Evolutionary conservation across 2,329 filamentous ascomycete genomes (phyloP).

Genomic region (Diaporthe sp.): DNA sequence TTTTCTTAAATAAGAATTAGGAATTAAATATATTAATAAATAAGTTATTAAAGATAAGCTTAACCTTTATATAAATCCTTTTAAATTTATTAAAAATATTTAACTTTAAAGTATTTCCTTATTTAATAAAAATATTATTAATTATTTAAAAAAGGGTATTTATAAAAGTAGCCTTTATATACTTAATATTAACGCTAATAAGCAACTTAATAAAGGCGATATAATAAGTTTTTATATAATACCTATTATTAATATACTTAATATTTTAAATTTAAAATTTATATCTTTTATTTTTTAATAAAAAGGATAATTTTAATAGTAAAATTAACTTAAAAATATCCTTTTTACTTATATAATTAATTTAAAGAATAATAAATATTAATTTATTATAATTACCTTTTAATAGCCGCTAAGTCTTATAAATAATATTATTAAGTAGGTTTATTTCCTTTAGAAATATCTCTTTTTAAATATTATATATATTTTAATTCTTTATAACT

Average conservation of each 20-base stretch:
- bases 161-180: neutral
- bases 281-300: neutral
- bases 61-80: no score
- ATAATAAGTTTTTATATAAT: neutral
- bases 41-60: no score
- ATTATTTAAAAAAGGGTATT: neutral
- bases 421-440: neutral
- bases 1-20: no score
- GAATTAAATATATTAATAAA: no score
- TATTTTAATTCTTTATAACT: neutral
- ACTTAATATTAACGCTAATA: neutral
- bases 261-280: neutral
- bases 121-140: neutral
- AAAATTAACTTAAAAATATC: neutral
- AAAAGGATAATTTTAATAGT: neutral
- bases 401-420: neutral
- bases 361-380: neutral
- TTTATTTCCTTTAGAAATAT: neutral
- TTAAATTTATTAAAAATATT: no score
- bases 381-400: neutral
- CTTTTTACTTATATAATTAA: no score
- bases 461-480: neutral
- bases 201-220: neutral
- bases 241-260: neutral
- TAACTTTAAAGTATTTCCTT: no score